These are phyloP conservation scores for Mortierella claussenii DNA, from an alignment of 192 early-diverging fungal genomes.

Conservation along the genomic window DNA sequence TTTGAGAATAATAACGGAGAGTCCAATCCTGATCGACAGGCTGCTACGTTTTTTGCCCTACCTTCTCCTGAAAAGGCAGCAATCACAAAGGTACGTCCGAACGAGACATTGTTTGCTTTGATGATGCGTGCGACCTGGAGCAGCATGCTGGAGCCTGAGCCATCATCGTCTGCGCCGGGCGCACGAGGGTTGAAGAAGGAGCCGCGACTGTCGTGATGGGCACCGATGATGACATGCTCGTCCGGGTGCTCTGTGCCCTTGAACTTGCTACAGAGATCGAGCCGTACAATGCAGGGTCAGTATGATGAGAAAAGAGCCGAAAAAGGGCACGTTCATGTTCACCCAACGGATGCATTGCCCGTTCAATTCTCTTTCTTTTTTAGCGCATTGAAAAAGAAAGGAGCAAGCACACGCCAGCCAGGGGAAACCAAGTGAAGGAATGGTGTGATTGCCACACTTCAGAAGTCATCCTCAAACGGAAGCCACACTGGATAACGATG, in stretches of 20 bases:
- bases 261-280: conserved; percentile 35
- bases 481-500: too few relatives aligned
- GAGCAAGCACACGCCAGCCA: not conserved
- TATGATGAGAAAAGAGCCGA: conserved; percentile 4
- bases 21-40: not conserved
- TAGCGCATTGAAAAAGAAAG: not conserved
- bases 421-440: too few relatives aligned
- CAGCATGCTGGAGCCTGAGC: conserved; percentile 54
- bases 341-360: not conserved
- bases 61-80: conserved; percentile 57
- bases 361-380: conserved; percentile 17
- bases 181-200: conserved; percentile 53
- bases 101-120: conserved; percentile 41
- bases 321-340: conserved; percentile 5
- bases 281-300: too few relatives aligned
- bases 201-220: conserved; percentile 56
- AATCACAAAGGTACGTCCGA: conserved; percentile 52
- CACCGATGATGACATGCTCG: conserved; percentile 58
- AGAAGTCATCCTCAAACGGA: too few relatives aligned
- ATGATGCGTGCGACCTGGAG: conserved; percentile 49
- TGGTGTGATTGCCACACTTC: too few relatives aligned
- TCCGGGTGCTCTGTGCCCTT: conserved; percentile 51
- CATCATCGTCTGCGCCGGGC: conserved; percentile 57
- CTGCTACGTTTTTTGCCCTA: not conserved
- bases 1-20: not conserved